Conservation (phyloP, 2,329 filamentous ascomycete species). For the Elsinoe fawcettii region DNA sequence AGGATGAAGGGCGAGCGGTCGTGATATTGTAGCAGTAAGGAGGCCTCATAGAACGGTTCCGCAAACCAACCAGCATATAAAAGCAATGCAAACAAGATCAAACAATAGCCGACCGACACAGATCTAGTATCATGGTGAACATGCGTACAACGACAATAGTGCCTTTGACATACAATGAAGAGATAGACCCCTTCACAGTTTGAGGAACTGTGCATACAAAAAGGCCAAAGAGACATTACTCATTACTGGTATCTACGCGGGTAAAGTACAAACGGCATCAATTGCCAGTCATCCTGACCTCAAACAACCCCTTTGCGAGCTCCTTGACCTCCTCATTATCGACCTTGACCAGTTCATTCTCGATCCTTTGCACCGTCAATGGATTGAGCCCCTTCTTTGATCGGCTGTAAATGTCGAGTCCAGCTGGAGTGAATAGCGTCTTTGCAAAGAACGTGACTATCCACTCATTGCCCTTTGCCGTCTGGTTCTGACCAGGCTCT, state of each 20-base stretch:
- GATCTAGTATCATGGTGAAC: not conserved
- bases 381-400: constrained; percentile 52
- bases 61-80: not conserved
- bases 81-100: not conserved
- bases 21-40: not conserved
- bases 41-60: not conserved
- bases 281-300: constrained; percentile 32
- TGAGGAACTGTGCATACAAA: not conserved
- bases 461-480: constrained; percentile 45
- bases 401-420: constrained; percentile 69
- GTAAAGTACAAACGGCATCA: not conserved
- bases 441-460: constrained; percentile 78
- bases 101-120: not conserved
- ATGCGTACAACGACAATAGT: not conserved
- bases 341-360: constrained; percentile 46
- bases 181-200: no score
- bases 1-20: not conserved
- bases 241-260: not conserved
- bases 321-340: constrained; percentile 46
- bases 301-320: constrained; percentile 45
- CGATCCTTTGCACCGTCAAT: constrained; percentile 50
- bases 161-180: no score
- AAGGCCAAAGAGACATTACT: not conserved
- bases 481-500: constrained; percentile 7
- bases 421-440: constrained; percentile 75